Conservation (phyloP, 768 basidiomycete species). For the Rossbeevera mucosa region DNA sequence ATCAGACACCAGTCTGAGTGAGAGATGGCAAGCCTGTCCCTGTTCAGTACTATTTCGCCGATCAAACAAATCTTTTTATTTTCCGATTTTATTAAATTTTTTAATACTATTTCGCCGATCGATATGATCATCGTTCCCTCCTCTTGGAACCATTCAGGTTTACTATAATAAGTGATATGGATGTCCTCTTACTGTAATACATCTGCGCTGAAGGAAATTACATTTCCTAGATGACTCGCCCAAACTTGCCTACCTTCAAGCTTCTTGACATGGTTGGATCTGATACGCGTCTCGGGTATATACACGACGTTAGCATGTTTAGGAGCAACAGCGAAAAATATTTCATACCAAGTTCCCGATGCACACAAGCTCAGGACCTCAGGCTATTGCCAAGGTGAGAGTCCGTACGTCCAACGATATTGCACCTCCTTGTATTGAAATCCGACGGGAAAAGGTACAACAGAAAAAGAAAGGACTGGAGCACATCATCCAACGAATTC, state of each 20-base stretch:
- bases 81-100: too few species aligned
- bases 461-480: neutral
- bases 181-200: neutral
- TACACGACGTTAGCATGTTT: too few species aligned
- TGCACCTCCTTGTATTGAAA: neutral
- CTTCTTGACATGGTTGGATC: neutral
- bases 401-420: neutral
- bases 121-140: neutral
- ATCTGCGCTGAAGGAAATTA: neutral
- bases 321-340: too few species aligned
- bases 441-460: neutral
- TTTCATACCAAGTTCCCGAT: too few species aligned
- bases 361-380: too few species aligned
- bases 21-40: too few species aligned
- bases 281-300: neutral
- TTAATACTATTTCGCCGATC: too few species aligned
- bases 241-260: neutral
- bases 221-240: neutral
- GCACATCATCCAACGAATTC: slow-evolving; percentile 1
- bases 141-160: neutral
- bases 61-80: too few species aligned
- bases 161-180: neutral
- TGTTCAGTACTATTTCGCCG: too few species aligned
- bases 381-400: too few species aligned
- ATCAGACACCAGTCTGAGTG: too few species aligned